Base-by-base conservation (phyloP, 2,329 filamentous ascomycete species). In the Orbilia ellipsospora region DNA sequence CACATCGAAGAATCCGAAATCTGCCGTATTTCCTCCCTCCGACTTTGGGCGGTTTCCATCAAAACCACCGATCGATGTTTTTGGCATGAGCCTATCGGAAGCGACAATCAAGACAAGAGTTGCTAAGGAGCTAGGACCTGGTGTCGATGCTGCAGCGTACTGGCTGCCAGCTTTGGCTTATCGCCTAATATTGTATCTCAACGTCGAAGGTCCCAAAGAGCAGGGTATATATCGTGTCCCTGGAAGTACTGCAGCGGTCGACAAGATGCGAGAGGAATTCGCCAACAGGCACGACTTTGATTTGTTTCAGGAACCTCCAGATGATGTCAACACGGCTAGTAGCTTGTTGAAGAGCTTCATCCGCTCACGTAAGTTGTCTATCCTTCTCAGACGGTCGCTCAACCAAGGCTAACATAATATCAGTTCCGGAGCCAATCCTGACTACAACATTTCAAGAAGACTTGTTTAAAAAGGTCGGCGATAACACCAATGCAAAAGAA, bases 131-230 rank as follows among this genome's bases (percentile, higher is more conserved):
- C 66, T 78, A 61, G 78, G 78, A 31, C 76, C 77, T 31, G 74
- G 73, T 28, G 78, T 77, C 13, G 78, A 80, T 60, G 78, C 78
- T 8, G 72, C 78, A 13, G 72, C 76, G 48, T 80, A 79, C 73
- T 80, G 79, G 79, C 75, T 79, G 48, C 79, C 79, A 23, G 79
- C 79, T 48, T 70, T 80, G 63, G 79, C 79, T 31, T 80, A 80
- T 66, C 73, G 79, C 45, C 78, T 79, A 65, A 72, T 80, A 60
- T 77, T 78, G 52, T 80, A 80, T 59, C 77, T 80, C 28, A 80
- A 80, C 51, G 78, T 80, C 20, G 75, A 80, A 54, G 79, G 79
- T 2, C 79, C 79, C 1, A 77, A 78, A 28, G 79, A 80, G 50
- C 54, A 79, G 54, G 79, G 79, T 45, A 78, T 80, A 31, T 80